Evolutionary conservation across 148 eudicot species (phyloP).

Genomic region (Polygonum maritimum): DNA sequence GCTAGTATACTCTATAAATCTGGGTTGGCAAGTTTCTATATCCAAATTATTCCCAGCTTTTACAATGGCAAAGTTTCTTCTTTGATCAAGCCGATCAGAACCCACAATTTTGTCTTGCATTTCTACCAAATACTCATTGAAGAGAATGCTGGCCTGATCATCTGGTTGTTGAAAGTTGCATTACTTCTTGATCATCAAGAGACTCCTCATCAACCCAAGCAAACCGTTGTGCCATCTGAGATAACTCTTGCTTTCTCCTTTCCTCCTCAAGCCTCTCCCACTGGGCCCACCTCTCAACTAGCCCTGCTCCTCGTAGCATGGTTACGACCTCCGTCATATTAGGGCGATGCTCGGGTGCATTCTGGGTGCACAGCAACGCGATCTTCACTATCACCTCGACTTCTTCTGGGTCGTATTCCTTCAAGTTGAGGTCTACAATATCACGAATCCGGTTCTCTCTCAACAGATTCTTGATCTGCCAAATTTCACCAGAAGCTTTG

Average conservation of each 20-base stretch:
- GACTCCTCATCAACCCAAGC: constrained; percentile 84
- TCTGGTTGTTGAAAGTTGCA: constrained; percentile 83
- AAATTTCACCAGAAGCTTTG: neutral
- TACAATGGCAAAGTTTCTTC: neutral
- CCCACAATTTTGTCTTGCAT: neutral
- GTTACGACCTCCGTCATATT: constrained; percentile 77
- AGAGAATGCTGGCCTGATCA: constrained; percentile 14
- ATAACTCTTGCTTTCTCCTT: constrained; percentile 40
- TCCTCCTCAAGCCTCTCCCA: constrained; percentile 80
- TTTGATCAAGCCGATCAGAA: neutral
- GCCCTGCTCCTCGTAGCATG: constrained; percentile 72
- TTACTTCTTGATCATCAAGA: constrained; percentile 68
- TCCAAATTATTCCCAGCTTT: neutral
- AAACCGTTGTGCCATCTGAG: constrained; percentile 46
- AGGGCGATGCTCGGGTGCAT: constrained; percentile 79
- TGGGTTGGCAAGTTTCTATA: neutral
- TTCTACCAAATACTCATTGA: neutral
- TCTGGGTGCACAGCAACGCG: constrained; percentile 85
- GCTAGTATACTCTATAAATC: neutral
- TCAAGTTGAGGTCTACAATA: constrained; percentile 69
- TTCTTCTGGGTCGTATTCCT: constrained; percentile 46
- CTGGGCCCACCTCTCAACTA: constrained; percentile 73
- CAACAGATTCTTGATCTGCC: constrained; percentile 66
- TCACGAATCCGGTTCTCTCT: constrained; percentile 58
- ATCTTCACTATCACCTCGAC: constrained; percentile 68